Evolutionary conservation across 2,329 filamentous ascomycete species (phyloP).

Genomic region (Ceratocystis cacaofunesta): DNA sequence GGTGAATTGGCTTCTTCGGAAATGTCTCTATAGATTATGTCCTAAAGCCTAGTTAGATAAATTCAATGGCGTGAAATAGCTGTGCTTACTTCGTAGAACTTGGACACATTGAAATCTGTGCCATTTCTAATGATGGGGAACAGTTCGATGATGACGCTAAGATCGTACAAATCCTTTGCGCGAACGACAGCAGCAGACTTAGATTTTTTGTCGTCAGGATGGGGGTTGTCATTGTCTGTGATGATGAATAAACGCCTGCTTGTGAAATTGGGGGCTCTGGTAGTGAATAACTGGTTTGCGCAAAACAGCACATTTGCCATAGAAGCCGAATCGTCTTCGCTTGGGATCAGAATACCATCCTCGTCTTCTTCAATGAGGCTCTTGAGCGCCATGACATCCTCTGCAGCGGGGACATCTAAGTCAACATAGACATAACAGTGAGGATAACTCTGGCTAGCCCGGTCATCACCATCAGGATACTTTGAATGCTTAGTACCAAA

Average conservation of each 20-base stretch:
- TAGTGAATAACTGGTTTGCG: constrained; percentile 92
- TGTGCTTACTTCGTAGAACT: constrained; percentile 71
- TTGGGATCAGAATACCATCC: constrained; percentile 52
- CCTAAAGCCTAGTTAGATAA: constrained; percentile 32
- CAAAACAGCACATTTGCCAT: constrained; percentile 90
- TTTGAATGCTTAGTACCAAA: constrained; percentile 81
- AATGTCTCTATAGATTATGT: constrained; percentile 77
- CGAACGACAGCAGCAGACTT: constrained; percentile 67
- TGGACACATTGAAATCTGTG: constrained; percentile 60
- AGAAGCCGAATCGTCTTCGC: constrained; percentile 43
- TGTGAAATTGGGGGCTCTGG: constrained; percentile 83
- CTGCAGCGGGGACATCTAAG: constrained; percentile 71
- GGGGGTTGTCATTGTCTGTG: constrained; percentile 83
- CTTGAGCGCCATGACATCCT: constrained; percentile 70
- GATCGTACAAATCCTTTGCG: constrained; percentile 87
- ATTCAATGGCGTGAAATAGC: no score
- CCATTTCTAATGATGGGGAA: constrained; percentile 65
- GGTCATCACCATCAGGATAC: constrained; percentile 51
- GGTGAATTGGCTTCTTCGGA: constrained; percentile 46
- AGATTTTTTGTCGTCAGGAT: constrained; percentile 53
- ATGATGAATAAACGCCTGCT: constrained; percentile 90
- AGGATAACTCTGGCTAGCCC: constrained; percentile 53
- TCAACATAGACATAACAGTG: constrained; percentile 87
- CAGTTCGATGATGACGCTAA: constrained; percentile 80
- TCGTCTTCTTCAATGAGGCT: constrained; percentile 65